Percentiles rank a stretch among this genome's conserved stretches.
phyloP scores from a whole-genome alignment of 176 grass and related monocot species.

The Olyra latifolia region DNA sequence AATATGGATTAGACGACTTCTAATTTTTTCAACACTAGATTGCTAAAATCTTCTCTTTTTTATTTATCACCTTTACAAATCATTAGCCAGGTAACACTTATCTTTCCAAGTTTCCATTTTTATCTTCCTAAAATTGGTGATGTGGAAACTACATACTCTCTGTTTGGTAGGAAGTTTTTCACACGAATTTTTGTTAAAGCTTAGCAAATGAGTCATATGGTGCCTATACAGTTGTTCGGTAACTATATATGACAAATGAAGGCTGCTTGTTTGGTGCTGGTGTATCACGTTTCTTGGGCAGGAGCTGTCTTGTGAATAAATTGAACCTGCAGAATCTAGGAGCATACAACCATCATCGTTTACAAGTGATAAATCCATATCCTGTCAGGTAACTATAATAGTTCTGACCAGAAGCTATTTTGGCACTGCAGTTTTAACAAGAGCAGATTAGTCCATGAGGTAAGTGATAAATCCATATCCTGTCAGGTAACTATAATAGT shows the following conservation, averaged over 20 bases:
- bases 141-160: not conserved
- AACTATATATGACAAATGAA: slow-evolving; percentile 1
- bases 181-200: not conserved
- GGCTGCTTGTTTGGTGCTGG: slow-evolving; percentile 4
- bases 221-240: not conserved
- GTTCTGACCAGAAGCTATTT: no score
- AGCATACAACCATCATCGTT: not conserved
- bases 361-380: not conserved
- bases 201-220: not conserved
- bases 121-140: not conserved
- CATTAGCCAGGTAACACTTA: not conserved
- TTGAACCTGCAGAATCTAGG: slow-evolving; percentile 9
- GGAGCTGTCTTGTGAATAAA: slow-evolving; percentile 17
- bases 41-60: not conserved
- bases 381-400: slow-evolving; percentile 2
- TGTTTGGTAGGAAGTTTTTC: not conserved
- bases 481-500: no score
- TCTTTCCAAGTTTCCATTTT: not conserved
- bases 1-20: not conserved
- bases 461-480: no score
- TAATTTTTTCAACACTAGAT: no score
- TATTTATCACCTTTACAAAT: slow-evolving; percentile 5
- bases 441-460: no score
- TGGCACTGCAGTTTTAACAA: no score
- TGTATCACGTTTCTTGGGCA: not conserved